Base-by-base conservation (phyloP, 192 early-diverging fungal genomes). In the Mortierella claussenii region DNA sequence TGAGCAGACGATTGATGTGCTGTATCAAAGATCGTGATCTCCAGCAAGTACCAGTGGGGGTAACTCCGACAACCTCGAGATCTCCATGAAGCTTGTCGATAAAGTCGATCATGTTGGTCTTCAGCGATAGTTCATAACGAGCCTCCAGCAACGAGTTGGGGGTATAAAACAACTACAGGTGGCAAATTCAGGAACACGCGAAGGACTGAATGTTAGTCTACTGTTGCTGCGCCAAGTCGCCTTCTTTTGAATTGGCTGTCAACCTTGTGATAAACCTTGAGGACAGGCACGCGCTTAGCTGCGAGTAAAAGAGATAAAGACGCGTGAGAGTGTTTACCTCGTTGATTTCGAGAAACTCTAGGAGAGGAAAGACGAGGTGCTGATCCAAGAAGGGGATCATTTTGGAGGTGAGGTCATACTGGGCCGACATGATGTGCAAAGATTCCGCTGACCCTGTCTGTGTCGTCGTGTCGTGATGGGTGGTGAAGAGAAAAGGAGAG, bases 41-140 rank as follows among this genome's bases (percentile, higher is more conserved):
- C n/a, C n/a, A n/a, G n/a, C n/a, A 60, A 47, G 61, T 67, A 93
- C 92, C 93, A 56, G 88, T 84, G 24, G 94, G 91, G 51, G 92
- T 84, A 36, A 90, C 86, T 37, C 93, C 91, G 36, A 84, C 88
- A 51, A 84, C 80, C 76, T 95, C 83, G 57, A 98, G 88, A 78
- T 93, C 82, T 79, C 90, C 87, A 82, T 96, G 92, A 46, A 96
- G 85, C 67, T 90, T 83, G 65, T 93, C 88, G 40, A 95, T 89
- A 82, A 91, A 94, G 85, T 97, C 95, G 56, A 97, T 91, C 96
- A 98, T 97, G 86, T 94, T 92, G 51, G 96, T 96, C 65, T 90
- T 84, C 28, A 86, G 85, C 23, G 97, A 87, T 28, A 98, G 86
- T 57, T 96, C 93, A 78, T 92, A 94, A 80, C 96, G 93, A 59